Percentiles rank a stretch among this genome's conserved stretches.
Conservation (phyloP, 805 yeast genomes). For the Pichia gijzeniarum region DNA sequence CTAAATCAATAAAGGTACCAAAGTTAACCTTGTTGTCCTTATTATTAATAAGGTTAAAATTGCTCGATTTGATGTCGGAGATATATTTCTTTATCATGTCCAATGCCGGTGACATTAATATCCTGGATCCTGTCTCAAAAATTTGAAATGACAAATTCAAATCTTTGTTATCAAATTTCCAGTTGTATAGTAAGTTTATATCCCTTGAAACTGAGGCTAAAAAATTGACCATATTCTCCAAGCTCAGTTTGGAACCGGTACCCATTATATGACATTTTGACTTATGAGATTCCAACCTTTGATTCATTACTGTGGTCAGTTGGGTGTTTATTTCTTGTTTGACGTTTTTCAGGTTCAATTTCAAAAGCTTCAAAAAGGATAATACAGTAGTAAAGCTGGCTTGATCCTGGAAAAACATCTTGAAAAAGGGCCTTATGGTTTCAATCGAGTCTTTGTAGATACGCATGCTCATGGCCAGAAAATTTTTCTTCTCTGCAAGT, state of each 20-base stretch:
- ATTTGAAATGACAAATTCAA: constrained; percentile 18
- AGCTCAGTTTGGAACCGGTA: constrained; percentile 6
- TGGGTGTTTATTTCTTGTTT: constrained; percentile 12
- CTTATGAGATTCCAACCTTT: constrained; percentile 12
- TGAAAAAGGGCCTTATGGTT: constrained; percentile 9
- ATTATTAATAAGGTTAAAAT: constrained; percentile 5
- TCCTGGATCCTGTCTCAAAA: constrained; percentile 16
- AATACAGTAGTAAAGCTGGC: constrained; percentile 19
- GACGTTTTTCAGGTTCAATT: constrained; percentile 14
- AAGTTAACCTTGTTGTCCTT: constrained; percentile 11
- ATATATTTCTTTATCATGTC: constrained; percentile 19
- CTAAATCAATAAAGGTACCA: constrained; percentile 14
- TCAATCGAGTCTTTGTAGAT: constrained; percentile 15
- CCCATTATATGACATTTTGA: constrained; percentile 11
- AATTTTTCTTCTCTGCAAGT: constrained; percentile 10
- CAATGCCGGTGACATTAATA: constrained; percentile 17
- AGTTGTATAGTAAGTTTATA: constrained; percentile 21
- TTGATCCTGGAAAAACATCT: constrained; percentile 19
- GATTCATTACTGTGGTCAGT: constrained; percentile 9
- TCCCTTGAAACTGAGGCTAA: constrained; percentile 19
- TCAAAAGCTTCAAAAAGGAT: constrained; percentile 16
- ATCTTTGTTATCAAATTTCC: constrained; percentile 22
- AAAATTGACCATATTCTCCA: constrained; percentile 16
- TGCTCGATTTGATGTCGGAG: constrained; percentile 1
- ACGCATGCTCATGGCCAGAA: constrained; percentile 12